These are phyloP conservation scores for Penicillium sp. DNA, from an alignment of 2,329 filamentous ascomycete species.

Conservation along the genomic window DNA sequence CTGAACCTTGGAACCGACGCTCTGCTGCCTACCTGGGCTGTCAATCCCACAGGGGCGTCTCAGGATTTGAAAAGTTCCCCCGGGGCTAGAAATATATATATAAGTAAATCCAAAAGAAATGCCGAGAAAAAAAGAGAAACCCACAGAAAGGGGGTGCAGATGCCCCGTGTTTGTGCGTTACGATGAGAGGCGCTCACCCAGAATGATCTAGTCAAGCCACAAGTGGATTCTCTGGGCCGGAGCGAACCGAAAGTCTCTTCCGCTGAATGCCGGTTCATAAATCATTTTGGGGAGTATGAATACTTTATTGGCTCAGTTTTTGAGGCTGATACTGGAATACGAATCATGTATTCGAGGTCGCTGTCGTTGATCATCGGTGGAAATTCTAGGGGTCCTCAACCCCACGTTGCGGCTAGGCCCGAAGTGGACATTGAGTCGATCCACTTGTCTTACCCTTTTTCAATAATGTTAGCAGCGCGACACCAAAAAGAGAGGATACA, in stretches of 20 bases:
- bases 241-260: slow-evolving; percentile 12
- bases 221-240: slow-evolving; percentile 13
- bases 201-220: slow-evolving; percentile 14
- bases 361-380: background rate
- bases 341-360: no score
- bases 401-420: no score
- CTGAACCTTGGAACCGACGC: background rate
- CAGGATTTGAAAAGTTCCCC: background rate
- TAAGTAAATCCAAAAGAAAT: background rate
- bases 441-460: no score
- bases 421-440: no score
- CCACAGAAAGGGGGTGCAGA: slow-evolving; percentile 4
- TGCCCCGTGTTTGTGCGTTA: slow-evolving; percentile 14
- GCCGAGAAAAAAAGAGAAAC: background rate
- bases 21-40: background rate
- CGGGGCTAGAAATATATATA: background rate
- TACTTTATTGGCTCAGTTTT: background rate
- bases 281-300: background rate
- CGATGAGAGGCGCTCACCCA: slow-evolving; percentile 7
- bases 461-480: no score
- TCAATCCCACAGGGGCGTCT: background rate
- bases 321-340: background rate
- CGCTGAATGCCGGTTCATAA: background rate
- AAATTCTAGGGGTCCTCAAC: background rate
- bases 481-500: no score